Evolutionary conservation across 2,329 filamentous ascomycete genomes (phyloP).

Genomic region (Verticillium dahliae): DNA sequence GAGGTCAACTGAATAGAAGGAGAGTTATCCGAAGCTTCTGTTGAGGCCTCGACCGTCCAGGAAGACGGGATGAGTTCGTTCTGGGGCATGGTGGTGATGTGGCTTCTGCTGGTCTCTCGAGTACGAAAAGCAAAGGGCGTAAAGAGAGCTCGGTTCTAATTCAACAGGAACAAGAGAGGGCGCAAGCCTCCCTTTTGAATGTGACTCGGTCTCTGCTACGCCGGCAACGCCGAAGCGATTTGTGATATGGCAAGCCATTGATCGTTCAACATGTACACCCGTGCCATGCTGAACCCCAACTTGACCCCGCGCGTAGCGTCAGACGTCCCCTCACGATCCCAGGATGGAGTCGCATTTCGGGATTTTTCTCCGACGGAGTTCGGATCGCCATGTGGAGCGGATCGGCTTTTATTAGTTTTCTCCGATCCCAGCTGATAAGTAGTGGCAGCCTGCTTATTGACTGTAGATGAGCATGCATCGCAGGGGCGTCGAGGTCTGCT

Average conservation of each 20-base stretch:
- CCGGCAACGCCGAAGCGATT: not conserved
- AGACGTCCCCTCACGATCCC: not conserved
- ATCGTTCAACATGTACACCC: not conserved
- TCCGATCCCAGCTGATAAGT: not conserved
- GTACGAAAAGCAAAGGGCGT: not conserved
- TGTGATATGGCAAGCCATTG: not conserved
- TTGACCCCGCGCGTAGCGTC: not conserved
- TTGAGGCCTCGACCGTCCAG: constrained; percentile 21
- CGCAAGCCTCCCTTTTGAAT: not conserved
- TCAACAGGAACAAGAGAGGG: not conserved
- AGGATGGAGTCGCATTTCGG: not conserved
- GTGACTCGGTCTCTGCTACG: not conserved
- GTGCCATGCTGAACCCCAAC: not conserved
- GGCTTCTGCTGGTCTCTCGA: not conserved
- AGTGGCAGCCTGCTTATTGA: too few relatives aligned
- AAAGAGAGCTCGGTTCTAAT: not conserved
- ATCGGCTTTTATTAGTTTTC: not conserved
- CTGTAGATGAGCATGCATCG: too few relatives aligned
- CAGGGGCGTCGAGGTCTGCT: too few relatives aligned
- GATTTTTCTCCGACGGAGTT: not conserved
- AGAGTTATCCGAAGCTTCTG: constrained; percentile 15
- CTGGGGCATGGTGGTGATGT: not conserved
- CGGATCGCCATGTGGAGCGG: not conserved
- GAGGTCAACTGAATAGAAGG: constrained; percentile 14
- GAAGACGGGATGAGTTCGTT: constrained; percentile 8